Percentiles rank a stretch among this genome's conserved stretches.
Conservation (phyloP, 1,139 yeast species). For the Kodamaea ohmeri region DNA sequence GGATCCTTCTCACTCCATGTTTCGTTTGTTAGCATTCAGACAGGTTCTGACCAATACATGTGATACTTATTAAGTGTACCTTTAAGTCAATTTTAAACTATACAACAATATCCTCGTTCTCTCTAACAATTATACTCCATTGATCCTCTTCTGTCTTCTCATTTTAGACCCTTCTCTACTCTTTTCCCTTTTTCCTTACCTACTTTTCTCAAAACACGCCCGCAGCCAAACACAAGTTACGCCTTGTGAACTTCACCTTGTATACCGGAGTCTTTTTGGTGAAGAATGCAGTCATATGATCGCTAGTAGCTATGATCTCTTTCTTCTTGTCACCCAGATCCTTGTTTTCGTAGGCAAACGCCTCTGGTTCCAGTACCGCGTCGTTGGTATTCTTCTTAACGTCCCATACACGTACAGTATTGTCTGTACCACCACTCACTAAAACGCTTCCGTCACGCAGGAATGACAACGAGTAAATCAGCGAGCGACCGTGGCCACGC, state of each 20-base stretch:
- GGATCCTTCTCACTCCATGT: no score
- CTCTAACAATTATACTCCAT: no score
- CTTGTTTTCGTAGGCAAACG: slow-evolving; percentile 40
- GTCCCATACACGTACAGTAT: slow-evolving; percentile 95
- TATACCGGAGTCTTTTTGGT: slow-evolving; percentile 94
- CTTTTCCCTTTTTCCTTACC: no score
- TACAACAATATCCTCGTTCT: no score
- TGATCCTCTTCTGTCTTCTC: no score
- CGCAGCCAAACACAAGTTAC: slow-evolving; percentile 89
- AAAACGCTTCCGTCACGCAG: slow-evolving; percentile 85
- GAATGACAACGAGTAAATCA: slow-evolving; percentile 82
- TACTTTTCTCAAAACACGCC: slow-evolving; percentile 78
- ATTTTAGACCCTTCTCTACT: no score
- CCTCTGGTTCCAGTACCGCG: slow-evolving; percentile 79
- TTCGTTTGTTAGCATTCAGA: no score
- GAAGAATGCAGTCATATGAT: slow-evolving; percentile 90
- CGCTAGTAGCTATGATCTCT: slow-evolving; percentile 77
- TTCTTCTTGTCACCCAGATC: slow-evolving; percentile 39
- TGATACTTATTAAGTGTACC: no score
- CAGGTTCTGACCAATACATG: no score
- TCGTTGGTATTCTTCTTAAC: slow-evolving; percentile 80
- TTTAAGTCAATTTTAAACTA: no score
- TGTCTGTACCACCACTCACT: slow-evolving; percentile 92
- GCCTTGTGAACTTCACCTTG: slow-evolving; percentile 85
- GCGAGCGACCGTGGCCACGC: slow-evolving; percentile 89